Evolutionary conservation across 352 stramenopile genomes (phyloP).

Genomic region (Phytophthora rubi): DNA sequence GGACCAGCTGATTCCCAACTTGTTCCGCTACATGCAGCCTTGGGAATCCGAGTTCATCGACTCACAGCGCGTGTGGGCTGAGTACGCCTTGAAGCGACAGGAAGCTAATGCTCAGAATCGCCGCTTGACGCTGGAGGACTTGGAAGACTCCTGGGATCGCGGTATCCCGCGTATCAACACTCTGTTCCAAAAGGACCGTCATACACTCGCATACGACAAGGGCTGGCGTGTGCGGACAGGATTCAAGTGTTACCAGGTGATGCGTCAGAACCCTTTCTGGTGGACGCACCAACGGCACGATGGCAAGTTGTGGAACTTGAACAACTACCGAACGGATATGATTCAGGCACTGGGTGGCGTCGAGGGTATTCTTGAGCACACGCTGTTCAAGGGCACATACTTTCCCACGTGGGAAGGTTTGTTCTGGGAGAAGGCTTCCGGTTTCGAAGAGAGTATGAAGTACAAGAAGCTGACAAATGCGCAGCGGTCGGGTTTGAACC

Average conservation of each 20-base stretch:
- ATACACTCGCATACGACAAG: slow-evolving; percentile 99
- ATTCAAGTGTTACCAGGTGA: slow-evolving; percentile 99
- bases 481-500: slow-evolving; percentile 99
- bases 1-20: slow-evolving; percentile 99
- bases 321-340: slow-evolving; percentile 99
- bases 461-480: slow-evolving; percentile 99
- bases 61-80: slow-evolving; percentile 99
- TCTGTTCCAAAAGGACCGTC: slow-evolving; percentile 97
- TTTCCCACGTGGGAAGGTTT: slow-evolving; percentile 99
- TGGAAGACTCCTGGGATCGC: slow-evolving; percentile 99
- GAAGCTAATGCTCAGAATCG: slow-evolving; percentile 99
- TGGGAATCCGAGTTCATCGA: slow-evolving; percentile 99
- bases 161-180: slow-evolving; percentile 98
- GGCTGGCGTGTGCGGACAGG: slow-evolving; percentile 98
- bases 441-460: slow-evolving; percentile 96
- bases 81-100: slow-evolving; percentile 99
- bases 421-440: slow-evolving; percentile 99
- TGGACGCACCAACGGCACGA: slow-evolving; percentile 99
- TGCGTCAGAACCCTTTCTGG: slow-evolving; percentile 99
- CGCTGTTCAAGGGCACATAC: slow-evolving; percentile 99
- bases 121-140: slow-evolving; percentile 98
- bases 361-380: slow-evolving; percentile 99
- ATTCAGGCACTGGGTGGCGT: slow-evolving; percentile 99
- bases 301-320: slow-evolving; percentile 99
- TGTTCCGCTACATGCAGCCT: slow-evolving; percentile 99